Base-by-base conservation (phyloP, 805 yeast species). In the Candida golubevii region DNA sequence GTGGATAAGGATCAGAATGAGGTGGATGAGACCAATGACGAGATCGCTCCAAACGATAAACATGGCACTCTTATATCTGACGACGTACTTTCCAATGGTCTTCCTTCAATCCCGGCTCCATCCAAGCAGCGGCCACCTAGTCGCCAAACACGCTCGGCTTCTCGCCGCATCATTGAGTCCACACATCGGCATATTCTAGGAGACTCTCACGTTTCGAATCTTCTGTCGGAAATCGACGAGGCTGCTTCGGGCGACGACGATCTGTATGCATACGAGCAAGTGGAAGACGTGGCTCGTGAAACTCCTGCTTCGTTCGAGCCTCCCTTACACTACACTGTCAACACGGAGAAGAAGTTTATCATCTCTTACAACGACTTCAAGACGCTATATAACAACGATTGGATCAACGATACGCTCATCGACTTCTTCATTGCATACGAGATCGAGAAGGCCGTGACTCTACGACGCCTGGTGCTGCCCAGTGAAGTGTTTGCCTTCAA, bases 381-480 rank as follows among this genome's bases (percentile, higher is more conserved):
- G 49, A 85, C 97, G 36, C 71, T 91, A 8, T 81, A 82, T 57
- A 83, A 84, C 46, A 82, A 82, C 38, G 87, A 85, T 49, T 91
- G 96, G 90, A 78, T 93, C 39, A 91, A 93, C 65, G 99, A 93
- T 58, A 78, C 85, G 0, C 69, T 93, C 39, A 83, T 93, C 44
- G 96, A 88, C 61, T 91, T 91, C 59, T 89, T 87, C 56, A 71
- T 88, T 27, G 79, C 78, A 45, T 83, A 73, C 57, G 77, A 75
- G 50, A 71, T 79, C 7, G 78, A 70, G 38, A 46, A 48, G 42
- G 71, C 65, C 2, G 48, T 71, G 9, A 26, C 51, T n/a, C 46
- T 48, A 11, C 14, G 27, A 47, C 29, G 36, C 53, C 26, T 65
- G 4, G 53, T 69, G 10, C 41, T 52, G 8, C 62, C 67, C 2